phyloP scores from a whole-genome alignment of 192 early-diverging fungal species.

The Pilobolus umbonatus region DNA sequence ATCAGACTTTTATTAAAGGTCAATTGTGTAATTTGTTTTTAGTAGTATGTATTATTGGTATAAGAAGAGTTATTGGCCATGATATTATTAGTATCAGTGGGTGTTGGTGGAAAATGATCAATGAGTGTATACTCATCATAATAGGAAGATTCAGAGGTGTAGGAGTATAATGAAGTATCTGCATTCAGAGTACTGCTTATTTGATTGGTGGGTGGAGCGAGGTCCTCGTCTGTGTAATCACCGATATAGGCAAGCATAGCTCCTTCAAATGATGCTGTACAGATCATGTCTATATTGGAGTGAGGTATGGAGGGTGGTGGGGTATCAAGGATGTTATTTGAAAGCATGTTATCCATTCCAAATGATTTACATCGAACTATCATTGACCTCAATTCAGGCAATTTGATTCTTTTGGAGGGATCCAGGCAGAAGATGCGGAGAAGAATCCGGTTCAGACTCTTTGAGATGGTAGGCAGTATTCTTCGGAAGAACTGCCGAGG shows the following conservation, averaged over 20 bases:
- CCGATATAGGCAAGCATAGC: constrained; percentile 5
- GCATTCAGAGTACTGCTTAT: too few relatives aligned
- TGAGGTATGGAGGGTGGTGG: neutral
- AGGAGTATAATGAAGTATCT: too few relatives aligned
- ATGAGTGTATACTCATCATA: too few relatives aligned
- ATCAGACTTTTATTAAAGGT: too few relatives aligned
- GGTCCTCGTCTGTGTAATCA: neutral
- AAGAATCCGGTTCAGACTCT: constrained; percentile 55
- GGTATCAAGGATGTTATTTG: neutral
- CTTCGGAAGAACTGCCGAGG: constrained; percentile 59
- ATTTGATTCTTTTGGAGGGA: constrained; percentile 38
- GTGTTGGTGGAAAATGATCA: too few relatives aligned
- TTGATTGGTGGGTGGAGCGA: too few relatives aligned
- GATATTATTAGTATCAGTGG: too few relatives aligned
- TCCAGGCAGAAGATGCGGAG: constrained; percentile 41
- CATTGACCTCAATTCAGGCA: constrained; percentile 32
- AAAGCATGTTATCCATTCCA: neutral
- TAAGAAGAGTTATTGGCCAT: too few relatives aligned
- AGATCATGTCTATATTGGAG: neutral
- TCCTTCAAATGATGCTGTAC: constrained; percentile 5
- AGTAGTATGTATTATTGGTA: too few relatives aligned
- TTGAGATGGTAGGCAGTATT: constrained; percentile 51
- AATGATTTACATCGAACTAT: constrained; percentile 19
- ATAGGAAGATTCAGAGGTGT: too few relatives aligned
- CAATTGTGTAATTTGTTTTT: too few relatives aligned